Conservation (phyloP, 177 flowering plant genomes). For the Vitis hybrid region DNA sequence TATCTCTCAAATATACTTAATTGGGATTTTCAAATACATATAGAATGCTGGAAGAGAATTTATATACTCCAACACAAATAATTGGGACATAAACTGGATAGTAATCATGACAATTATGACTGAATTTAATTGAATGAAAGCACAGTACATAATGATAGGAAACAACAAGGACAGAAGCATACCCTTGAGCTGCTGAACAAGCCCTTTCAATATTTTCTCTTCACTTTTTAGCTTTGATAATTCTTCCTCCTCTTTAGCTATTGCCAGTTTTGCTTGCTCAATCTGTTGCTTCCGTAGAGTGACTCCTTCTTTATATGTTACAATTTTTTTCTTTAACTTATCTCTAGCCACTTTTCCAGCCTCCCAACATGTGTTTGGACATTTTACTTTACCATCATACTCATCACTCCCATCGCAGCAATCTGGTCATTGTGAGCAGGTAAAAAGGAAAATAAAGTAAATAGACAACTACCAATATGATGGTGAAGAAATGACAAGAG, state of each 20-base stretch:
- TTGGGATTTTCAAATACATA: not conserved
- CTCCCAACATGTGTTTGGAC: conserved; percentile 96
- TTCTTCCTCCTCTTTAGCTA: conserved; percentile 78
- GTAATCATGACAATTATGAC: not conserved
- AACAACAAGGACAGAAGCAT: conserved; percentile 5
- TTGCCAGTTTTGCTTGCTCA: conserved; percentile 63
- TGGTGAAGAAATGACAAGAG: not conserved
- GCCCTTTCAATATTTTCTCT: conserved; percentile 72
- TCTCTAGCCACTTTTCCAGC: conserved; percentile 94
- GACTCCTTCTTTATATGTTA: conserved; percentile 73
- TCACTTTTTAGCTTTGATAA: conserved; percentile 70
- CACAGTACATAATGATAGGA: not conserved
- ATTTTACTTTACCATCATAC: conserved; percentile 70
- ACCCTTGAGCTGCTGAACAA: conserved; percentile 93
- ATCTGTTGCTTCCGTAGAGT: conserved; percentile 53
- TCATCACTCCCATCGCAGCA: conserved; percentile 99
- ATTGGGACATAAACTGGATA: not conserved
- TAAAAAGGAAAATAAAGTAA: conserved; percentile 1
- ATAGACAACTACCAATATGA: too few relatives aligned
- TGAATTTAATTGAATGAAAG: not conserved
- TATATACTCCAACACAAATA: too few relatives aligned
- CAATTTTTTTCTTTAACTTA: conserved; percentile 79
- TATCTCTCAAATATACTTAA: not conserved
- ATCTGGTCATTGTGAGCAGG: conserved; percentile 39
- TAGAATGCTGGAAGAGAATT: not conserved